These are phyloP conservation scores for Vanrija sp. DNA, from an alignment of 1,284 basidiomycete genomes.

Conservation along the genomic window DNA sequence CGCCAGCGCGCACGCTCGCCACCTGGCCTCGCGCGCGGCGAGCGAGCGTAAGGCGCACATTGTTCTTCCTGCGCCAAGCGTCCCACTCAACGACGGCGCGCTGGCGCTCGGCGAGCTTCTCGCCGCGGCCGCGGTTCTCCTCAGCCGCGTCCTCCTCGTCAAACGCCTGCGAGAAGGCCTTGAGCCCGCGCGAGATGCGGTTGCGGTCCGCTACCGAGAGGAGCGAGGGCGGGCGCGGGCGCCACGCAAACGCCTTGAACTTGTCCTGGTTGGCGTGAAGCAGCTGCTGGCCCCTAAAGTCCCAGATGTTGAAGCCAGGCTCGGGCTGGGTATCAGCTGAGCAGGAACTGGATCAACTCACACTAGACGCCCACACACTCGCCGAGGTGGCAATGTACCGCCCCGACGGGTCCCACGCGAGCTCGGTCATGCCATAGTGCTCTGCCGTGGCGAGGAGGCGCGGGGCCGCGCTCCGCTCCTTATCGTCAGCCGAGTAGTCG, in stretches of 20 bases:
- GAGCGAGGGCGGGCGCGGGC: conserved; percentile 83
- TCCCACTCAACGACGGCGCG: conserved; percentile 98
- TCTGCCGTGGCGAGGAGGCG: conserved; percentile 80
- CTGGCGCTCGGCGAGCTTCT: conserved; percentile 85
- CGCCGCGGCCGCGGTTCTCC: conserved; percentile 88
- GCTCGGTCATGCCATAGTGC: conserved; percentile 96
- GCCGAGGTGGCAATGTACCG: conserved; percentile 90
- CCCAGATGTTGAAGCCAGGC: conserved; percentile 95
- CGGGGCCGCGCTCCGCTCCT: conserved; percentile 77
- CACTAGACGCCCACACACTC: conserved; percentile 88
- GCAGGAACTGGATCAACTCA: conserved; percentile 56
- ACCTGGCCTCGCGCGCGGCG: conserved; percentile 35
- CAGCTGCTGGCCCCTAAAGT: conserved; percentile 92
- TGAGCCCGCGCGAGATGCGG: conserved; percentile 82
- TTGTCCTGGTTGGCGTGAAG: conserved; percentile 83
- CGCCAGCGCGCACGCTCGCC: conserved; percentile 20
- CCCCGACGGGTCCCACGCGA: conserved; percentile 98
- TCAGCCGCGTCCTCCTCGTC: conserved; percentile 97
- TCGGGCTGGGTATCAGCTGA: conserved; percentile 98
- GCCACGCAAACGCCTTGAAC: conserved; percentile 99
- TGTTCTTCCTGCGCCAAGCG: conserved; percentile 64
- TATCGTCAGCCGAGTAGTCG: conserved; percentile 80
- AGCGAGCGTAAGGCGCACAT: conserved; percentile 33
- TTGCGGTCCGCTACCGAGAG: conserved; percentile 80
- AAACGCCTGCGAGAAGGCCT: conserved; percentile 86